Evolutionary conservation across 164 flowering plant species (phyloP).

Genomic region (Vitis cinerea): DNA sequence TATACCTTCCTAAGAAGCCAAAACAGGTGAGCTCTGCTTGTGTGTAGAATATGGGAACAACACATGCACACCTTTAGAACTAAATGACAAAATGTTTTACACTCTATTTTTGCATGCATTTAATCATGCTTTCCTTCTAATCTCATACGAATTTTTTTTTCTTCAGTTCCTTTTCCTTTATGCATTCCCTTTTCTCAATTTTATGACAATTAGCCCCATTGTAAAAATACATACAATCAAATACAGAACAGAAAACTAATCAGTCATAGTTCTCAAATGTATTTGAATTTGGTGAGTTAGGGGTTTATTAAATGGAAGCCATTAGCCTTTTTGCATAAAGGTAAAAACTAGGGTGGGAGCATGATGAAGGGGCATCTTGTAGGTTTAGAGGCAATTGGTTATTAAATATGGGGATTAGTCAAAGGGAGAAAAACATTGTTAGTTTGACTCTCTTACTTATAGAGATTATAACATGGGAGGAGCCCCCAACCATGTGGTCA

Average conservation of each 20-base stretch:
- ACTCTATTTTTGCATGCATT: neutral
- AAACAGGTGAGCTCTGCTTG: slow-evolving; percentile 40
- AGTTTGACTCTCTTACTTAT: slow-evolving; percentile 24
- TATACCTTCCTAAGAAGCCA: slow-evolving; percentile 15
- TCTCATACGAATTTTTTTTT: no score
- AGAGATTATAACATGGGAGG: slow-evolving; percentile 33
- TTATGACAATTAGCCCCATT: no score
- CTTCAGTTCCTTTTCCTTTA: no score
- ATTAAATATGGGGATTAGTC: slow-evolving; percentile 20
- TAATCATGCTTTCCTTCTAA: neutral
- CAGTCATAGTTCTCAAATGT: no score
- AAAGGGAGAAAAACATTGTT: slow-evolving; percentile 17
- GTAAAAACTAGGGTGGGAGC: neutral
- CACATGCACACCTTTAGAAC: slow-evolving; percentile 48
- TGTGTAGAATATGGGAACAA: slow-evolving; percentile 37
- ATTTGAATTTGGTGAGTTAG: no score
- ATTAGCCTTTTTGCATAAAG: neutral
- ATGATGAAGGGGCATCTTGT: neutral
- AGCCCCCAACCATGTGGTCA: slow-evolving; percentile 45
- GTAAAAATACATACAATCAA: no score
- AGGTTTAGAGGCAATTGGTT: neutral
- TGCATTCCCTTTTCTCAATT: no score
- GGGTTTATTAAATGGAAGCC: no score
- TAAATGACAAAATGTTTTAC: slow-evolving; percentile 16
- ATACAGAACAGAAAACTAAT: no score